These are phyloP conservation scores for Penicillium taxi DNA, from an alignment of 495 filamentous ascomycete genomes.

Conservation along the genomic window DNA sequence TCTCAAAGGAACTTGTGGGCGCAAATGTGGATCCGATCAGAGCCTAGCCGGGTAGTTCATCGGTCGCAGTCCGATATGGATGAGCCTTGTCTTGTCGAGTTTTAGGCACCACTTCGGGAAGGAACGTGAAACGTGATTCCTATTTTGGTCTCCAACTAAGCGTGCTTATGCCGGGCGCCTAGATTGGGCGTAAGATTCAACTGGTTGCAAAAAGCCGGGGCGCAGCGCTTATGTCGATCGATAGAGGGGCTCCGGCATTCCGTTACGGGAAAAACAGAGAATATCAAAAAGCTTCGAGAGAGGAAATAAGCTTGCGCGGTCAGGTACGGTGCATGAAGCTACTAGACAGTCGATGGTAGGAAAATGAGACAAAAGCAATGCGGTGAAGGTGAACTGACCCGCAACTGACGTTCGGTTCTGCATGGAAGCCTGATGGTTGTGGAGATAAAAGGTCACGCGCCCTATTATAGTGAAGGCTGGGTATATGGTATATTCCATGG, in stretches of 20 bases:
- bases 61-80: no score
- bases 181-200: slow-evolving; percentile 15
- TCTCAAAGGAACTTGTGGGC: slow-evolving; percentile 26
- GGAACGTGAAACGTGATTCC: slow-evolving; percentile 5
- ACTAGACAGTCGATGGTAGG: background rate
- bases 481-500: no score
- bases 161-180: slow-evolving; percentile 32
- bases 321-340: slow-evolving; percentile 11
- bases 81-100: slow-evolving; percentile 2
- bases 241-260: slow-evolving; percentile 11
- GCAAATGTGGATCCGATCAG: slow-evolving; percentile 20
- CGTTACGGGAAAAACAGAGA: slow-evolving; percentile 2
- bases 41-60: slow-evolving; percentile 18
- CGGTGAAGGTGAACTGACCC: slow-evolving; percentile 13
- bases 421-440: slow-evolving; percentile 19
- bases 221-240: slow-evolving; percentile 17
- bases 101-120: background rate
- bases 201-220: slow-evolving; percentile 7
- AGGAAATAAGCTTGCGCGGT: background rate
- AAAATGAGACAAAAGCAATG: slow-evolving; percentile 1
- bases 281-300: background rate
- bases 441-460: no score
- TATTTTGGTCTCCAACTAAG: slow-evolving; percentile 16
- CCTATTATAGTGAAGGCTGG: no score
- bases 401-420: slow-evolving; percentile 13